Conservation (phyloP, 2,329 filamentous ascomycete genomes). For the Leptographium wingfieldii region DNA sequence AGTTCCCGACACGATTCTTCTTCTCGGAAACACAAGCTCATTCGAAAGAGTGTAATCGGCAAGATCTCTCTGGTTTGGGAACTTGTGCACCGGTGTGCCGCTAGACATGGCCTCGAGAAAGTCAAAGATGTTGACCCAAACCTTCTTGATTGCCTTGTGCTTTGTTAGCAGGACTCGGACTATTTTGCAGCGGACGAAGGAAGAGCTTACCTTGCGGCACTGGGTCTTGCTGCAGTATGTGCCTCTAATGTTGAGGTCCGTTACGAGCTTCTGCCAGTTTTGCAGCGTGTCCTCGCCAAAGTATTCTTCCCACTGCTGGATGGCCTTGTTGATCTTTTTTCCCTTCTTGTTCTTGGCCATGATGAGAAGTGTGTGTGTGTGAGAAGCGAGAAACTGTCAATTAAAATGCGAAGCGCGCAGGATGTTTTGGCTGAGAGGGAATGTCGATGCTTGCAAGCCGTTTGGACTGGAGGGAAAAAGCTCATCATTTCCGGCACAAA, state of each 20-base stretch:
- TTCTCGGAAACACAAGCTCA: conserved; percentile 32
- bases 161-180: neutral
- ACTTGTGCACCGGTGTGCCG: conserved; percentile 17
- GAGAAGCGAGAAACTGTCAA: too few relatives aligned
- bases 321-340: neutral
- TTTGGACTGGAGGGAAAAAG: too few relatives aligned
- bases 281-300: conserved; percentile 20
- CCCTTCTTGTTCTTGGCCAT: neutral
- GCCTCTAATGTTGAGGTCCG: conserved; percentile 27
- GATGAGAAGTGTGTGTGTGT: conserved; percentile 21
- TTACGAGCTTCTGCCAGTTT: conserved; percentile 33
- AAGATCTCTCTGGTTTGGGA: conserved; percentile 21
- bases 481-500: too few relatives aligned
- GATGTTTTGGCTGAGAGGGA: too few relatives aligned
- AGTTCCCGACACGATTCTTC: conserved; percentile 25
- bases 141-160: conserved; percentile 14
- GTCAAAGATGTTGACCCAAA: conserved; percentile 38
- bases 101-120: conserved; percentile 25
- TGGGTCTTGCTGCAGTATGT: conserved; percentile 28
- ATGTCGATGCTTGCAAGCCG: too few relatives aligned
- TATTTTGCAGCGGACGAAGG: neutral
- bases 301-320: conserved; percentile 18
- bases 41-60: conserved; percentile 22
- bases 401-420: neutral
- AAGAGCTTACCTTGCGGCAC: conserved; percentile 28